A percentile compares a stretch with the other conserved stretches of the same genome.
phyloP scores from a whole-genome alignment of 352 stramenopile genomes.

The Globisporangium heterothallicum region DNA sequence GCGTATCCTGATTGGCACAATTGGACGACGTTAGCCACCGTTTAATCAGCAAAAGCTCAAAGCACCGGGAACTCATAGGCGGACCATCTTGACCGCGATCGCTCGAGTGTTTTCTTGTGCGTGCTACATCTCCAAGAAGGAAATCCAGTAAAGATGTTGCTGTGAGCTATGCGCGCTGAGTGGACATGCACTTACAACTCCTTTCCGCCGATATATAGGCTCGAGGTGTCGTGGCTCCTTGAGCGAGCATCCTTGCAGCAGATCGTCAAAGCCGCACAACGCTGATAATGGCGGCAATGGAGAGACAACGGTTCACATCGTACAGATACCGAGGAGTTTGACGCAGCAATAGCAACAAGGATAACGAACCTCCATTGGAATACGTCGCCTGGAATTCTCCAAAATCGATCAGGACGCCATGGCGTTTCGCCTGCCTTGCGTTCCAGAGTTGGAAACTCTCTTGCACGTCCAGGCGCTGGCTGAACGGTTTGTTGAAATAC shows the following conservation, averaged over 20 bases:
- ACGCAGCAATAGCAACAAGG: too few relatives aligned
- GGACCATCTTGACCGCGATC: slow-evolving; percentile 25
- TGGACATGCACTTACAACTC: slow-evolving; percentile 36
- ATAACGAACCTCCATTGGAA: slow-evolving; percentile 30
- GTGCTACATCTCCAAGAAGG: slow-evolving; percentile 12
- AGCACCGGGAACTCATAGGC: background rate
- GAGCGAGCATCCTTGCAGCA: slow-evolving; percentile 13
- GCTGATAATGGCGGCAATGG: too few relatives aligned
- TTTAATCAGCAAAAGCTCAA: background rate
- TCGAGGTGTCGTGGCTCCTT: background rate
- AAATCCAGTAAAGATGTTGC: slow-evolving; percentile 6
- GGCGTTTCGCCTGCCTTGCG: slow-evolving; percentile 27
- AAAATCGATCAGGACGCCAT: slow-evolving; percentile 57
- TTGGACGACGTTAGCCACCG: too few relatives aligned
- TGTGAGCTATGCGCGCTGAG: slow-evolving; percentile 14
- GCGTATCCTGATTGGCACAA: slow-evolving; percentile 6
- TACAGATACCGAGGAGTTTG: too few relatives aligned
- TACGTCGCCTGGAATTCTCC: slow-evolving; percentile 59
- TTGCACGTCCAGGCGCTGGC: slow-evolving; percentile 24
- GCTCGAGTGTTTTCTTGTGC: slow-evolving; percentile 30
- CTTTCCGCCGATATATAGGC: slow-evolving; percentile 18
- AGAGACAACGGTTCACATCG: too few relatives aligned
- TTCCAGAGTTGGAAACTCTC: slow-evolving; percentile 53
- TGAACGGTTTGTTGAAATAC: slow-evolving; percentile 63
- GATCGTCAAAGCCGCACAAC: slow-evolving; percentile 56